Conservation (phyloP, 164 flowering plant genomes). For the Vitis labrusca region DNA sequence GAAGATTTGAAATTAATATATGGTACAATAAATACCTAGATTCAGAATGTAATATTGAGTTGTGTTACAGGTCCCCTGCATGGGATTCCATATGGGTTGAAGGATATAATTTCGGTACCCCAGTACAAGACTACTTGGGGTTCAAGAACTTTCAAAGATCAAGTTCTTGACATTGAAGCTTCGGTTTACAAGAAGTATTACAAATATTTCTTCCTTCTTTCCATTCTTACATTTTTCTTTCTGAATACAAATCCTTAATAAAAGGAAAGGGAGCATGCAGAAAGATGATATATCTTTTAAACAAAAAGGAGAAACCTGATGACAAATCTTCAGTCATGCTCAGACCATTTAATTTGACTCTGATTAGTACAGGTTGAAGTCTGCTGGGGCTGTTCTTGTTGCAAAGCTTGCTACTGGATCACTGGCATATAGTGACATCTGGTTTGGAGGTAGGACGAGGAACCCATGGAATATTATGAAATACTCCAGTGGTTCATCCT, state of each 20-base stretch:
- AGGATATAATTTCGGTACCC: constrained; percentile 90
- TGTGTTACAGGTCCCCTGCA: constrained; percentile 78
- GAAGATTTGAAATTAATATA: no score
- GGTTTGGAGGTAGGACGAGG: constrained; percentile 97
- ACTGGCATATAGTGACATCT: constrained; percentile 86
- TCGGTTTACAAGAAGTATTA: constrained; percentile 89
- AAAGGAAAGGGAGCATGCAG: no score
- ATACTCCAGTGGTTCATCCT: constrained; percentile 88
- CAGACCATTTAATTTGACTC: neutral
- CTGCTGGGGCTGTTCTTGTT: constrained; percentile 86
- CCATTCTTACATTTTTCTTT: neutral
- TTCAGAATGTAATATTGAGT: neutral
- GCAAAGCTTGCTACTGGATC: constrained; percentile 93
- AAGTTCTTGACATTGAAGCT: constrained; percentile 82
- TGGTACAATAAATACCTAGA: neutral
- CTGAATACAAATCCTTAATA: no score
- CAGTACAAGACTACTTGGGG: constrained; percentile 90
- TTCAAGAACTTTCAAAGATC: constrained; percentile 66
- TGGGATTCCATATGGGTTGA: constrained; percentile 94
- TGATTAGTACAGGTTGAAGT: constrained; percentile 50
- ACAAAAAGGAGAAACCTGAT: no score
- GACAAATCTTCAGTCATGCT: no score
- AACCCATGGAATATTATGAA: constrained; percentile 97
- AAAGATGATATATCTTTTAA: no score
- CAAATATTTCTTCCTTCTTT: neutral